phyloP scores from a whole-genome alignment of 257 asterid species.

The Solanum habrochaites region DNA sequence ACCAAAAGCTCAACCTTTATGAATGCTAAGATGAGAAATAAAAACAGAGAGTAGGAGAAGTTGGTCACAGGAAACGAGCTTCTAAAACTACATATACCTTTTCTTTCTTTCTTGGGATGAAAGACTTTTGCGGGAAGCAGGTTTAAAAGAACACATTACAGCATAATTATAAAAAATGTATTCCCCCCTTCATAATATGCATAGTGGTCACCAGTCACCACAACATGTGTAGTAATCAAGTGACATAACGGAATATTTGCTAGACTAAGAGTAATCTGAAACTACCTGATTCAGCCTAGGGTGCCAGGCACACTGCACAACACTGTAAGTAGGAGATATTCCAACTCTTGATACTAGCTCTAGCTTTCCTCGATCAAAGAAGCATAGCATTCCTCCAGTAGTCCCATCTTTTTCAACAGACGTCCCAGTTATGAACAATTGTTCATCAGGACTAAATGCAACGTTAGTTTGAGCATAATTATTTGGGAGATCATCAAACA shows the following conservation, averaged over 20 bases:
- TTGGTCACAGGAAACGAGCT: neutral
- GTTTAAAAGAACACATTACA: neutral
- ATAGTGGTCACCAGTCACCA: neutral
- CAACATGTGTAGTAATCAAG: neutral
- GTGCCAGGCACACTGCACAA: constrained; percentile 94
- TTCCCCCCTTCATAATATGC: neutral
- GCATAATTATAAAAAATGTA: neutral
- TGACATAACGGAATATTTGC: neutral
- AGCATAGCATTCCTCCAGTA: constrained; percentile 72
- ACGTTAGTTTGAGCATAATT: constrained; percentile 81
- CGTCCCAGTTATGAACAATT: constrained; percentile 77
- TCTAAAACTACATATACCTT: neutral
- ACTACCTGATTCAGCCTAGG: constrained; percentile 86
- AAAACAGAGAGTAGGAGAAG: neutral
- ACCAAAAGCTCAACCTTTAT: neutral
- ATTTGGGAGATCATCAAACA: constrained; percentile 74
- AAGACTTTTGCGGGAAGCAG: neutral
- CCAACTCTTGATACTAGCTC: constrained; percentile 80
- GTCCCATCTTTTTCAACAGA: constrained; percentile 68
- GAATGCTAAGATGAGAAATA: neutral
- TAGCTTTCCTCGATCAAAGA: constrained; percentile 68
- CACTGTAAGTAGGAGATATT: constrained; percentile 74
- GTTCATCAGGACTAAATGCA: constrained; percentile 84
- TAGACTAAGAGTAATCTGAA: neutral
- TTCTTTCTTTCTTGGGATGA: neutral